A percentile compares a stretch with the other conserved stretches of the same genome.
phyloP scores from a whole-genome alignment of 139 green algal species.

The Yamagishiella unicocca region DNA sequence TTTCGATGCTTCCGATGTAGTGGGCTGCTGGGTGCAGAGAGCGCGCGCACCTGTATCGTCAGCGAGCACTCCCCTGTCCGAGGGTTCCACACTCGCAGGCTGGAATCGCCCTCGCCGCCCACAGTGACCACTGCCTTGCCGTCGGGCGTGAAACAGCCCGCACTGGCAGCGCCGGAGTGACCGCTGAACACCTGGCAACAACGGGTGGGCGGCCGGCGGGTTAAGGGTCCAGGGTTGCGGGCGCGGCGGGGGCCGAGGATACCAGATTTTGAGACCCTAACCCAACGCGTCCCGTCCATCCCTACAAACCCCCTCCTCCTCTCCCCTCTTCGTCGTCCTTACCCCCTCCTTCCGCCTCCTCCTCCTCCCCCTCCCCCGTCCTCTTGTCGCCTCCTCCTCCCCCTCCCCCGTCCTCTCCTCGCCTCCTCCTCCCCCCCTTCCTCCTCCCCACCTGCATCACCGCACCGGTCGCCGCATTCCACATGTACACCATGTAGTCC shows the following conservation, averaged over 20 bases:
- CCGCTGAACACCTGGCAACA: conserved; percentile 84
- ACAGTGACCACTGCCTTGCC: conserved; percentile 87
- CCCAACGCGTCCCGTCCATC: no score
- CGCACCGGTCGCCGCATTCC: conserved; percentile 84
- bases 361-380: no score
- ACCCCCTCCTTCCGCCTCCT: no score
- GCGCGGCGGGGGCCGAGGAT: background rate
- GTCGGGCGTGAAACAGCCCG: conserved; percentile 92
- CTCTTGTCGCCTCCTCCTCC: no score
- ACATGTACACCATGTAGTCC: conserved; percentile 98
- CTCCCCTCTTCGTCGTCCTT: no score
- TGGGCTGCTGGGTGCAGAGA: no score
- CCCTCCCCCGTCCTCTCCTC: background rate
- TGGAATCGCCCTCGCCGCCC: conserved; percentile 85
- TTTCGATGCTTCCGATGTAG: no score
- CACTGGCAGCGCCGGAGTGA: conserved; percentile 86
- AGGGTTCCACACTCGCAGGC: conserved; percentile 88
- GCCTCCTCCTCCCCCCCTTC: background rate
- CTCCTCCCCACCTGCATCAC: conserved; percentile 86
- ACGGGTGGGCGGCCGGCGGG: background rate
- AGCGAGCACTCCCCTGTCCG: conserved; percentile 81
- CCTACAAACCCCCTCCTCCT: no score
- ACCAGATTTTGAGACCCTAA: no score
- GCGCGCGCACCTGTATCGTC: conserved; percentile 46
- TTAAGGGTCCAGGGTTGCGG: background rate